Percentiles rank a stretch among this genome's conserved stretches.
Conservation (phyloP, 1,284 basidiomycete genomes). For the Pascua guehoae region DNA sequence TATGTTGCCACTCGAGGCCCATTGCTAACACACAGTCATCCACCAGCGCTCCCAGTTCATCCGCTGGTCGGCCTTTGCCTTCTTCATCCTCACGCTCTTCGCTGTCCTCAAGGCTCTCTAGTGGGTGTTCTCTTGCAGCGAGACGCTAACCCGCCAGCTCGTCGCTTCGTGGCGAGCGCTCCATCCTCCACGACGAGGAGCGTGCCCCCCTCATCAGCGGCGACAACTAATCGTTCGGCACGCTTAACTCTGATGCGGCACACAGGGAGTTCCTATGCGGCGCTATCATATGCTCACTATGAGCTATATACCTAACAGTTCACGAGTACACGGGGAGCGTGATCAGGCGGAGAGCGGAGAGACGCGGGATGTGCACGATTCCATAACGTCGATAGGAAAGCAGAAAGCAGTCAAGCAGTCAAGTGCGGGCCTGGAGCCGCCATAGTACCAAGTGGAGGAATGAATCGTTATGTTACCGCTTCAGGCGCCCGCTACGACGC, state of each 20-base stretch:
- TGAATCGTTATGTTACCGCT: background rate
- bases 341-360: no score
- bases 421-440: no score
- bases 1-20: conserved; percentile 14
- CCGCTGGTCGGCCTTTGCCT: conserved; percentile 82
- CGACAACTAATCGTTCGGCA: conserved; percentile 7
- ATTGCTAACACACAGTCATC: conserved; percentile 51
- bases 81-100: conserved; percentile 77
- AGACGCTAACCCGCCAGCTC: conserved; percentile 27
- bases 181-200: conserved; percentile 74
- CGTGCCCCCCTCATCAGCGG: conserved; percentile 64
- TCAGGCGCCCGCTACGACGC: conserved; percentile 12
- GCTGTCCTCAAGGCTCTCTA: conserved; percentile 67
- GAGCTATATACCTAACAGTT: no score
- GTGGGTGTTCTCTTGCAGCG: conserved; percentile 29
- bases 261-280: no score
- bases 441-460: no score
- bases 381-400: no score
- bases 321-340: no score
- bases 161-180: conserved; percentile 44
- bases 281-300: no score
- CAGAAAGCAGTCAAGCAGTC: no score
- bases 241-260: no score
- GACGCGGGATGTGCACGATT: no score
- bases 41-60: conserved; percentile 64